Conservation (phyloP, 2,329 filamentous ascomycete species). For the Ceratocystis colombiana region DNA sequence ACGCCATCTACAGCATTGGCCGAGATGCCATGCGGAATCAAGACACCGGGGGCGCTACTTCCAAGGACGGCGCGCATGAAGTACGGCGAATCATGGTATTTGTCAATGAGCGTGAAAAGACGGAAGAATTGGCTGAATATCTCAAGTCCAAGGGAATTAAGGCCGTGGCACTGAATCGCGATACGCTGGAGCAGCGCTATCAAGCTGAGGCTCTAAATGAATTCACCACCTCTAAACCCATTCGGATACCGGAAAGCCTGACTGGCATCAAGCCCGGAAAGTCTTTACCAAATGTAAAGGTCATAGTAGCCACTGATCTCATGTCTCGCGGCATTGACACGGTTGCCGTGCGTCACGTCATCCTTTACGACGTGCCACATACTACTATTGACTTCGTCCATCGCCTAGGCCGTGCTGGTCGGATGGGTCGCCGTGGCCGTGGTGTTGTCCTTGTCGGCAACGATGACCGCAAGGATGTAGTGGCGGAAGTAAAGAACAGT, state of each 20-base stretch:
- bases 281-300: slow-evolving; percentile 66
- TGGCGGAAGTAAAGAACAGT: slow-evolving; percentile 80
- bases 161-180: slow-evolving; percentile 72
- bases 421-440: slow-evolving; percentile 82
- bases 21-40: slow-evolving; percentile 57
- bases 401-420: slow-evolving; percentile 77
- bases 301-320: slow-evolving; percentile 88
- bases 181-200: slow-evolving; percentile 68
- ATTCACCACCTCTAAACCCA: slow-evolving; percentile 53
- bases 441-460: slow-evolving; percentile 86
- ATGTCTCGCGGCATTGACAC: slow-evolving; percentile 92
- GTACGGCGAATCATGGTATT: slow-evolving; percentile 87
- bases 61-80: slow-evolving; percentile 37
- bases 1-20: slow-evolving; percentile 88
- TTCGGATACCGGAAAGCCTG: slow-evolving; percentile 34
- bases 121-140: slow-evolving; percentile 68
- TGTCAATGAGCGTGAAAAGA: slow-evolving; percentile 90
- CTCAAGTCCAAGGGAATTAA: slow-evolving; percentile 79
- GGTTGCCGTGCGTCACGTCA: slow-evolving; percentile 76
- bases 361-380: slow-evolving; percentile 95
- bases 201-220: slow-evolving; percentile 58
- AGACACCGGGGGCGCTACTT: slow-evolving; percentile 33
- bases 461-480: slow-evolving; percentile 79
- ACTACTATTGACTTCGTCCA: slow-evolving; percentile 98
- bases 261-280: slow-evolving; percentile 36